These are phyloP conservation scores for Epichloe sp. DNA, from an alignment of 2,329 filamentous ascomycete genomes.

Conservation along the genomic window DNA sequence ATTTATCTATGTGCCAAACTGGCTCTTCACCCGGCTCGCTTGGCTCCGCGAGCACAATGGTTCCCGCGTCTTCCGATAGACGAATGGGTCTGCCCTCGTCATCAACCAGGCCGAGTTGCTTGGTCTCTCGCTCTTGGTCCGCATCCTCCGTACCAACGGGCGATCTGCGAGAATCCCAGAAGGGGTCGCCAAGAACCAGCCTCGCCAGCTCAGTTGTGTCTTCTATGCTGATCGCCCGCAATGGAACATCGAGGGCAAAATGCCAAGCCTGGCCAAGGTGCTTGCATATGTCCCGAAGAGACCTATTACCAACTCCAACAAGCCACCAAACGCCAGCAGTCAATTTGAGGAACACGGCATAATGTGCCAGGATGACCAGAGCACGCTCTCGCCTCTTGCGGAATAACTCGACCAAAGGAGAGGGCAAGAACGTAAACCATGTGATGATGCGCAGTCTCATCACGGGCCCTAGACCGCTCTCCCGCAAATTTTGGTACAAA, in stretches of 20 bases:
- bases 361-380: slow-evolving; percentile 39
- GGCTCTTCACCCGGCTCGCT: slow-evolving; percentile 1
- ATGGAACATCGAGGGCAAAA: slow-evolving; percentile 13
- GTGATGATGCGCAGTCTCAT: slow-evolving; percentile 38
- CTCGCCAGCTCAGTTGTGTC: slow-evolving; percentile 24
- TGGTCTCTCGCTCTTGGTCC: background rate
- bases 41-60: slow-evolving; percentile 3
- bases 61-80: background rate
- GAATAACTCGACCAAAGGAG: slow-evolving; percentile 29
- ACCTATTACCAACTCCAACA: slow-evolving; percentile 29
- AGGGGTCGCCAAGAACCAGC: slow-evolving; percentile 30
- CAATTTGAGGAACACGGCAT: slow-evolving; percentile 36
- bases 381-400: slow-evolving; percentile 29
- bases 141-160: background rate
- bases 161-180: slow-evolving; percentile 20
- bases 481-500: slow-evolving; percentile 33
- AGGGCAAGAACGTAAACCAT: slow-evolving; percentile 38
- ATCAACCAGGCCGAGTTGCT: slow-evolving; percentile 5
- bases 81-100: slow-evolving; percentile 3
- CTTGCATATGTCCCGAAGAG: slow-evolving; percentile 30
- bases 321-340: slow-evolving; percentile 36
- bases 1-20: slow-evolving; percentile 1
- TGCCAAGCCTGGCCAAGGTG: slow-evolving; percentile 27
- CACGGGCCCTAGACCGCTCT: slow-evolving; percentile 28
- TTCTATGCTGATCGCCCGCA: slow-evolving; percentile 22